Evolutionary conservation across 495 filamentous ascomycete genomes (phyloP), one percentile per base, ranked within the genome.

Genomic region (Aspergillus steynii): DNA sequence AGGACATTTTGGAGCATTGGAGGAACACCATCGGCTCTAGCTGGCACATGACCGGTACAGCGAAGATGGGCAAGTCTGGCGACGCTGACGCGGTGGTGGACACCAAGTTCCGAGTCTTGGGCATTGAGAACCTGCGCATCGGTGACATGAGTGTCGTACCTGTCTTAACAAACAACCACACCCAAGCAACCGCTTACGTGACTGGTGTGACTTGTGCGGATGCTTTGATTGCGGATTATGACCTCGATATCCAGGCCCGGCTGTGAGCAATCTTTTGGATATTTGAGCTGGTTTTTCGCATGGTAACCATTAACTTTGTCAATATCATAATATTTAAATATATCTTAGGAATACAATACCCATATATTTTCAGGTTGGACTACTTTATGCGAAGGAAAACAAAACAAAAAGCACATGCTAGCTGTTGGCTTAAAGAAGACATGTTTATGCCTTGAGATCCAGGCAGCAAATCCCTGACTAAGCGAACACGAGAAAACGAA

Each of bases 121-220:
- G 86, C 0, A 65, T 88, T 25, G 71, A 85, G 49, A 72, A 74
- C 0, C 68, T 91, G 61, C 79, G 88, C 9, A 78, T 90, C 4
- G 85, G 81, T 3, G 88, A 91, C 75, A 83, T 86, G 74, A 88
- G 85, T 63, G 82, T 87, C 50, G 75, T 88, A 27, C 88, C 87
- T 5, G 65, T 89, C n/a, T 58, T 88, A 59, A 69, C 73, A 7
- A 78, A 75, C 50, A 74, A 72, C 28, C 77, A 79, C 59, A 74
- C 71, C 0, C 76, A 79, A 60, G 71, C 72, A 12, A 72, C 73
- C 10, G 75, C 74, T 7, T 77, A 76, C 60, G 65, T 71, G 26
- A 72, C 73, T 9, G 71, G 70, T 12, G 64, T 65, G 29, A 71
- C 71, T 10, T 70, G 65, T 57, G 70, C 67, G 5, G 72, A 75